Evolutionary conservation across 139 green algal species (phyloP).

Genomic region (Bryopsis sp.): DNA sequence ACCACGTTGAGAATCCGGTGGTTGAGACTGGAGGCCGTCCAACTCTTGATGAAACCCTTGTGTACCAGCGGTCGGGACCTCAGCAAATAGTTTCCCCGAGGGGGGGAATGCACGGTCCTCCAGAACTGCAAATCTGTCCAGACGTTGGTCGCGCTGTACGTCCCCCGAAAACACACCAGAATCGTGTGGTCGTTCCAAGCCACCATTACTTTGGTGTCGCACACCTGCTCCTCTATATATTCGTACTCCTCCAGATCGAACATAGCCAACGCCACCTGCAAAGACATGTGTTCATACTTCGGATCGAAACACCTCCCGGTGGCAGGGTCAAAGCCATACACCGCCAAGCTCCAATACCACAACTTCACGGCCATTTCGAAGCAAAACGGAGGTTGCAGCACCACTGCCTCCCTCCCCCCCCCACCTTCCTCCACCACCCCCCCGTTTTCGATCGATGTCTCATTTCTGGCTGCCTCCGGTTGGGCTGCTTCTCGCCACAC

Average conservation of each 20-base stretch:
- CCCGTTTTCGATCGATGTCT: not conserved
- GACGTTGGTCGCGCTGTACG: slow-evolving; percentile 15
- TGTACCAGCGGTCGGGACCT: slow-evolving; percentile 11
- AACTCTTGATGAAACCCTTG: slow-evolving; percentile 17
- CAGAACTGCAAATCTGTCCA: not conserved
- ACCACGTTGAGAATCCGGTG: not conserved
- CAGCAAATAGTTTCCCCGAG: slow-evolving; percentile 1
- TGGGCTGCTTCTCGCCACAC: slow-evolving; percentile 5
- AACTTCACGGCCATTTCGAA: slow-evolving; percentile 18
- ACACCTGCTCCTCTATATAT: slow-evolving; percentile 10
- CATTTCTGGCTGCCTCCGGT: not conserved
- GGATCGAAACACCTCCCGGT: no score
- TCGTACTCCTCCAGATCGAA: slow-evolving; percentile 12
- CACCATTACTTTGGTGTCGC: slow-evolving; percentile 16
- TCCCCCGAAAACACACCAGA: slow-evolving; percentile 12
- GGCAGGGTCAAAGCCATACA: no score
- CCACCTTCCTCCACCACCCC: no score
- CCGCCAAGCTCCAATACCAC: slow-evolving; percentile 1
- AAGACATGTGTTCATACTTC: no score
- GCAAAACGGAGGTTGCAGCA: slow-evolving; percentile 18
- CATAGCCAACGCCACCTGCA: slow-evolving; percentile 6
- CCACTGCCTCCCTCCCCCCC: no score
- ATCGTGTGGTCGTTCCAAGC: slow-evolving; percentile 7
- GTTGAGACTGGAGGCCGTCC: slow-evolving; percentile 5
- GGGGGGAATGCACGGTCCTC: not conserved